phyloP scores from a whole-genome alignment of 768 basidiomycete genomes.

The Lactarius evosmus region DNA sequence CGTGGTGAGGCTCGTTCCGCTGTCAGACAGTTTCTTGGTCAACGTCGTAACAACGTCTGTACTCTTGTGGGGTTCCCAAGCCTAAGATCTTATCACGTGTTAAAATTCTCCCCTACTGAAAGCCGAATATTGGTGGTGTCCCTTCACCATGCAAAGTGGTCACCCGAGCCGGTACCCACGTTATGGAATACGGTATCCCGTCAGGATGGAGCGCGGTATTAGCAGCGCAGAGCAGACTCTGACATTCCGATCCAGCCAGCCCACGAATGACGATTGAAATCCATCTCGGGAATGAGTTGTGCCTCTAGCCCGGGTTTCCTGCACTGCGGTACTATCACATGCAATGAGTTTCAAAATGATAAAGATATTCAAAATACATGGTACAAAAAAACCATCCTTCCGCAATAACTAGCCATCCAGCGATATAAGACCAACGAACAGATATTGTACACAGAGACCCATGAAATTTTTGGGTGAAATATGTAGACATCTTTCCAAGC shows the following conservation, averaged over 20 bases:
- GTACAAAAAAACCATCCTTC: too few species aligned
- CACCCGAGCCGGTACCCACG: background rate
- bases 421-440: too few species aligned
- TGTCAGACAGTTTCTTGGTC: conserved; percentile 45
- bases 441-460: too few species aligned
- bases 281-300: background rate
- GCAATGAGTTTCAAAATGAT: too few species aligned
- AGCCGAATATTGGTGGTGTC: too few species aligned
- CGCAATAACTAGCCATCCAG: too few species aligned
- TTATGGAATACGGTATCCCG: background rate
- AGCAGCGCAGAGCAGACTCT: background rate
- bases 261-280: background rate
- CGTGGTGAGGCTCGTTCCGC: conserved; percentile 64
- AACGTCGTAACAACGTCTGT: background rate
- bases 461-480: too few species aligned
- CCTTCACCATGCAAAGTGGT: background rate
- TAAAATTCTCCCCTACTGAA: background rate
- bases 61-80: background rate
- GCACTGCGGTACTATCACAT: too few species aligned
- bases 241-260: background rate
- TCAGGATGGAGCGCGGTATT: background rate
- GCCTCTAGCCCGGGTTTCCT: background rate
- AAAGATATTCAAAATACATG: too few species aligned
- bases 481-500: too few species aligned
- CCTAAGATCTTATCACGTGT: background rate